Evolutionary conservation across 2,329 filamentous ascomycete species (phyloP), one percentile per base, ranked within the genome.

Genomic region (Chaetothyriales sp.): DNA sequence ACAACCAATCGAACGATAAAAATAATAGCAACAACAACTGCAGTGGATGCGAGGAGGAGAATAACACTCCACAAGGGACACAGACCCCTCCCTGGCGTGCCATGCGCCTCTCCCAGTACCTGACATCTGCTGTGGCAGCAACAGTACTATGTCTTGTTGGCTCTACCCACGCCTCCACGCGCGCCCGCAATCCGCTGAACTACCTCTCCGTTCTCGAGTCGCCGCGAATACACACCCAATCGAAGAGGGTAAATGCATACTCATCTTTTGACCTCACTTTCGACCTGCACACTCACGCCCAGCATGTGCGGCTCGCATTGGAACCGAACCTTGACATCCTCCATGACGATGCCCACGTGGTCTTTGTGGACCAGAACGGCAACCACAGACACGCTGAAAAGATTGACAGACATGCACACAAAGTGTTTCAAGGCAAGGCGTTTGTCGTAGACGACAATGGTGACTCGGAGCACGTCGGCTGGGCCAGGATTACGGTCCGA

Each of bases 291-390:
- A 71, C 78, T 53, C 74, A 77, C 49, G 70, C 76, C 53, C 77
- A 88, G 56, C 77, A 80, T 58, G 73, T 96, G 61, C 86, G 87
- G 57, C 76, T 98, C 49, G 76, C 78, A 50, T 76, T 98, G 47
- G 81, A 92, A 64, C 92, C 92, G 3, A 96, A 96, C 65, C 80
- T 94, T 70, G 86, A 96, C 67, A 81, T 96, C 52, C 73, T 98
- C 45, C 78, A 83, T 50, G 77, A 87, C 15, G 81, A 83, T 60
- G 84, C 89, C 7, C 78, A 76, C 48, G 73, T 98, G 46, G 78
- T 81, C 42, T 83, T 87, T 63, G 66, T 95, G 43, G 80, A 75
- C 50, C 64, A 74, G 9, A 81, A 95, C 65, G 92, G 92, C 49
- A 73, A 75, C 47, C 68, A 94, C 39, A 72, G 68, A 48, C 70